Base-by-base conservation (phyloP, 139 green algal species). In the Pleodorina starrii region DNA sequence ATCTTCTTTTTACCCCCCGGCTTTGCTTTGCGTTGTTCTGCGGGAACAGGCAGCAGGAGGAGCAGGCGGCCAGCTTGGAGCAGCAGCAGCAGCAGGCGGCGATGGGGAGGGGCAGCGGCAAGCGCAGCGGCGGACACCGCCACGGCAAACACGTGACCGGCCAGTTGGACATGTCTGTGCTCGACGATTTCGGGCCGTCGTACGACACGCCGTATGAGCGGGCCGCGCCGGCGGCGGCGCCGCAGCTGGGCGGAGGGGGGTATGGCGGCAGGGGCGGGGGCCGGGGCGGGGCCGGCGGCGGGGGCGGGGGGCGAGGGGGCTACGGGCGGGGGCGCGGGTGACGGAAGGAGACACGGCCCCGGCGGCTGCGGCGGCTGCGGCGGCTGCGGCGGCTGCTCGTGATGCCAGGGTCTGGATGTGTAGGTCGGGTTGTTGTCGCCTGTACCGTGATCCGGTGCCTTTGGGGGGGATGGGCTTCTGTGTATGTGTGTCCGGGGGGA, bases 1-100 rank as follows among this genome's bases (percentile, higher is more conserved):
- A n/a, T n/a, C n/a, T n/a, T n/a, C n/a, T n/a, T n/a, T n/a, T n/a
- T n/a, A n/a, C n/a, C n/a, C n/a, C n/a, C n/a, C n/a, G n/a, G n/a
- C n/a, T n/a, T n/a, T n/a, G n/a, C n/a, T n/a, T n/a, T n/a, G n/a
- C n/a, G n/a, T n/a, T n/a, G n/a, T n/a, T n/a, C n/a, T n/a, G n/a
- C n/a, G n/a, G n/a, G n/a, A n/a, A 1, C 81, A 87, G 81, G 81
- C 60, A 77, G n/a, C 51, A 87, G 81, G 81, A 87, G 81, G 81
- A 87, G 81, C 81, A 78, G 60, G 42, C 43, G 2, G 60, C 60
- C 5, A 36, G 5, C 27, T 0, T 42, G 32, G 29, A 23, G 32
- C 50, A 51, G 54, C 78, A 57, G 54, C 54, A 46, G 35, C 32
- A 40, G 5, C 1, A n/a, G 23, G 78, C 35, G n/a, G n/a, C n/a